These are phyloP conservation scores for Populus davidiana DNA, from an alignment of 345 rosid species.

Conservation along the genomic window DNA sequence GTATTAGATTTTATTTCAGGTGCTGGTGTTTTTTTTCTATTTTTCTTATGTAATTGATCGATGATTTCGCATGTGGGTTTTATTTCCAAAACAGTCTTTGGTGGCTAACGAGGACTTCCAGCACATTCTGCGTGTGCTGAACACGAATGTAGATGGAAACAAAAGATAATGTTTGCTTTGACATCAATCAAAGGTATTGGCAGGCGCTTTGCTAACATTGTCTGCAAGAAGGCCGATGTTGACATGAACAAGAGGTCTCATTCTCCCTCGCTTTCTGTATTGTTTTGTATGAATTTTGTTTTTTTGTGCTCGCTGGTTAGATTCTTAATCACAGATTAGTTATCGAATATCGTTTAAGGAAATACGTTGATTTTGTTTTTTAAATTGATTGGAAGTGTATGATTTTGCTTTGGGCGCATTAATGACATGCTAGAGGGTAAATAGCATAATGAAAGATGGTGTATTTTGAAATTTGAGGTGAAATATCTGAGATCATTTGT, in stretches of 20 bases:
- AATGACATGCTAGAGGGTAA: no score
- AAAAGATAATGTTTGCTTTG: slow-evolving; percentile 83
- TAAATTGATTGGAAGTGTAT: no score
- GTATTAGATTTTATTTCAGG: neutral
- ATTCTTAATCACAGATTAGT: no score
- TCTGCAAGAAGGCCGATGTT: slow-evolving; percentile 94
- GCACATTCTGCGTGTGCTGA: slow-evolving; percentile 87
- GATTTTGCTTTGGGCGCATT: no score
- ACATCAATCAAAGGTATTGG: slow-evolving; percentile 95
- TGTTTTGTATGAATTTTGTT: neutral
- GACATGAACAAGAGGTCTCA: slow-evolving; percentile 91
- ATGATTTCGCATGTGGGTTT: neutral
- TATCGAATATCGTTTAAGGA: no score
- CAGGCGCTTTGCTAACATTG: slow-evolving; percentile 79
- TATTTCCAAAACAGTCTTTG: slow-evolving; percentile 48
- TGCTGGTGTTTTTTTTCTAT: no score
- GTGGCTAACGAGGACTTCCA: slow-evolving; percentile 86
- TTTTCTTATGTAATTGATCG: neutral
- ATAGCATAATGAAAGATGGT: no score
- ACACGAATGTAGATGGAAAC: slow-evolving; percentile 88
- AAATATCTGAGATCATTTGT: no score
- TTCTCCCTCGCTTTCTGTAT: neutral
- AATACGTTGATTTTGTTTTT: no score
- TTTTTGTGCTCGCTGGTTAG: no score
- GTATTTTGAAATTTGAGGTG: no score